Conservation (phyloP, 2,329 filamentous ascomycete genomes). For the Diatrype stigma region DNA sequence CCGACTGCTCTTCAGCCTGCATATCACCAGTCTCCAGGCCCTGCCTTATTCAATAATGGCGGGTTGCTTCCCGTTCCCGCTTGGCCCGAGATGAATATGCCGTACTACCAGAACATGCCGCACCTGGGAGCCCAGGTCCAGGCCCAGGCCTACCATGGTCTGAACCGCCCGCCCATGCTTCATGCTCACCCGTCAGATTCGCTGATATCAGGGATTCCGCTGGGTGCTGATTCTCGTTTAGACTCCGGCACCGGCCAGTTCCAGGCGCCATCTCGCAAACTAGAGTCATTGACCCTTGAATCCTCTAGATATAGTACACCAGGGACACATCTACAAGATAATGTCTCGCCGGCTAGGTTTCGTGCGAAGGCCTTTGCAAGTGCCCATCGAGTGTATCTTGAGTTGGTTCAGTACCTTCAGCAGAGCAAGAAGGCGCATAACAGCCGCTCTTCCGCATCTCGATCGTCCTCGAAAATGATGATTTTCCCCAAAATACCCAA, state of each 20-base stretch:
- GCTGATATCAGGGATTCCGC: slow-evolving; percentile 9
- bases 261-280: slow-evolving; percentile 26
- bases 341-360: slow-evolving; percentile 41
- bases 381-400: slow-evolving; percentile 70
- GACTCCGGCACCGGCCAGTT: slow-evolving; percentile 14
- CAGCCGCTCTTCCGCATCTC: slow-evolving; percentile 33
- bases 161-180: slow-evolving; percentile 21
- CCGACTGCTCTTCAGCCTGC: slow-evolving; percentile 28
- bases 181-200: slow-evolving; percentile 25
- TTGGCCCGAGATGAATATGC: slow-evolving; percentile 33
- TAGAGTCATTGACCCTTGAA: slow-evolving; percentile 30
- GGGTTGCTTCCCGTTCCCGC: slow-evolving; percentile 32
- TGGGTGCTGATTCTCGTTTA: slow-evolving; percentile 39
- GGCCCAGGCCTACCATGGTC: slow-evolving; percentile 29
- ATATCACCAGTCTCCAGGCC: slow-evolving; percentile 33
- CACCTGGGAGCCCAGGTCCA: slow-evolving; percentile 29
- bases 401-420: slow-evolving; percentile 63
- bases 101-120: slow-evolving; percentile 28
- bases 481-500: slow-evolving; percentile 53
- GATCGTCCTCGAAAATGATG: slow-evolving; percentile 42
- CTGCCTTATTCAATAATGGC: slow-evolving; percentile 36
- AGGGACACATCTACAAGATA: slow-evolving; percentile 16
- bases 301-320: slow-evolving; percentile 16
- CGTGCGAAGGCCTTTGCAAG: slow-evolving; percentile 65
- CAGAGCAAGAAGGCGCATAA: slow-evolving; percentile 48